Base-by-base conservation (phyloP, 108 stramenopile species). In the Seminavis robusta region DNA sequence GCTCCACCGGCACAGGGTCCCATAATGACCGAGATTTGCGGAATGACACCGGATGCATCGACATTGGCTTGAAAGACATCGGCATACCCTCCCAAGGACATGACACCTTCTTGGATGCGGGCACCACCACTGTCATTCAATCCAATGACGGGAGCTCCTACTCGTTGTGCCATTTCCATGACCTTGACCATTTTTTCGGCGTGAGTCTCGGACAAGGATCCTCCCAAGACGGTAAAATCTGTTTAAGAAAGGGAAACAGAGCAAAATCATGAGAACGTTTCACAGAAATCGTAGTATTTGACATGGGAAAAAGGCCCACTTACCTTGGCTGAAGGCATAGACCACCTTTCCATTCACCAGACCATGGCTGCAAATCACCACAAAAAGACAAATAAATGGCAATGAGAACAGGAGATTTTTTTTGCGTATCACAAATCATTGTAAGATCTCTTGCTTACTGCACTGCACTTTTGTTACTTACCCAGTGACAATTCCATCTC, bases 1-100 rank as follows among this genome's bases (percentile, higher is more conserved):
- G 94, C 96, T 32, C 87, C 87, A 16, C 73, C 73, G 17, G 73
- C 73, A 42, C 73, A 74, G 0, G 73, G 73, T 15, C 98, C 97
- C 96, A 98, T 94, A 33, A 99, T 83, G 44, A 98, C 77, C 9
- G 85, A 86, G 34, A 97, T 84, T 76, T 98, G 97, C 25, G 95
- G 95, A 37, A 98, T 79, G 33, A 98, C 94, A 23, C 97, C 95
- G 2, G 75, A 77, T 7, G 98, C 97, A 69, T 97, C 95, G 1
- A 99, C 98, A 63, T 99, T 99, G 11, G 80, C 69, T 81, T 97
- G 97, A 65, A 99, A 99, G 42, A 99, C 97, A 47, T 99, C 98
- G 3, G 98, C 97, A 79, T 99, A 98, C 15, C 97, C 92, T 13
- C 59, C 73, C 28, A 99, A 85, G 19, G 88, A 91, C 68, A 97